A percentile compares a stretch with the other conserved stretches of the same genome.
phyloP scores from a whole-genome alignment of 345 rosid genomes.

The Eucalyptus urophylla region DNA sequence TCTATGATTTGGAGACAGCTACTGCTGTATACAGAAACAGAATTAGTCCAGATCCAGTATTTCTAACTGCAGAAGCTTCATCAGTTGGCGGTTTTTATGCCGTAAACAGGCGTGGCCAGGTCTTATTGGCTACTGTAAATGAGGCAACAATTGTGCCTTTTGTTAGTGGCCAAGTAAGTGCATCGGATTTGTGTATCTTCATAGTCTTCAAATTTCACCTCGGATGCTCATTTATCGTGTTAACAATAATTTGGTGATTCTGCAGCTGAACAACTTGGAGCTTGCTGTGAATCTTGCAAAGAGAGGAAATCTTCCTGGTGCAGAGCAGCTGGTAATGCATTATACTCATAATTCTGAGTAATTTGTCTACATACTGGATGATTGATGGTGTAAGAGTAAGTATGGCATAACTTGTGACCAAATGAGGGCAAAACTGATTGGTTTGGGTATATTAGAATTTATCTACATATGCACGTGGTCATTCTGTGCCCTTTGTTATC shows the following conservation, averaged over 20 bases:
- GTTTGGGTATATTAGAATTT: not conserved
- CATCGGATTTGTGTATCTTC: not conserved
- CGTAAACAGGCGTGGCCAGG: constrained; percentile 85
- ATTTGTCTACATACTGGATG: not conserved
- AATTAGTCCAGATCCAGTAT: constrained; percentile 96
- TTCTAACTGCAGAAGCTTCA: constrained; percentile 88
- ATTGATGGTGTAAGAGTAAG: not conserved
- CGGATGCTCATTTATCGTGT: not conserved
- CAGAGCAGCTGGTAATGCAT: constrained; percentile 77
- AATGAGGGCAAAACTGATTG: not conserved
- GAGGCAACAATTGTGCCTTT: constrained; percentile 92
- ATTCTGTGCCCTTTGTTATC: not conserved
- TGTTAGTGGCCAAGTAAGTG: constrained; percentile 92
- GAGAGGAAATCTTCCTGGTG: constrained; percentile 99
- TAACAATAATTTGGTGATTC: not conserved
- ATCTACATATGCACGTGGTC: not conserved
- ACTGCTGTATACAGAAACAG: constrained; percentile 93
- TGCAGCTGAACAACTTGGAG: constrained; percentile 91
- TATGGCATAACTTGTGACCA: not conserved
- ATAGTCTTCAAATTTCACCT: not conserved
- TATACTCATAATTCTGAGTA: not conserved
- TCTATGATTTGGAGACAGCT: constrained; percentile 96
- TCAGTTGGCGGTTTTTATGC: constrained; percentile 85
- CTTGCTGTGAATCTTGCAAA: constrained; percentile 98
- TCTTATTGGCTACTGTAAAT: constrained; percentile 81